Evolutionary conservation across 2,329 filamentous ascomycete genomes (phyloP), one percentile per base, ranked within the genome.

Genomic region (Neurospora sp.): DNA sequence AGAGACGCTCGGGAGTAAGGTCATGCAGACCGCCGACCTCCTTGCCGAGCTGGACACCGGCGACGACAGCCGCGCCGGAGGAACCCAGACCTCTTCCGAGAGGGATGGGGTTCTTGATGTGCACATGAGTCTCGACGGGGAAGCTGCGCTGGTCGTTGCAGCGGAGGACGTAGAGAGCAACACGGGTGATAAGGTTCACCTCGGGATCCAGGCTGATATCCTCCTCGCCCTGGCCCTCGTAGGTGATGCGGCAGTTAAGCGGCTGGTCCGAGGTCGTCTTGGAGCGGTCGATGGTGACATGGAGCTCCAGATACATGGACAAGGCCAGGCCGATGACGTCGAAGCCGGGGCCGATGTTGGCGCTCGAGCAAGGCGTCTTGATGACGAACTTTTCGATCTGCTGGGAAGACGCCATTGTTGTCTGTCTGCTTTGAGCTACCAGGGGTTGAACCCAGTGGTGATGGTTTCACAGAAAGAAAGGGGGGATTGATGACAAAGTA

Each of bases 271-370:
- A 89, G 62, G 82, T 77, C 68, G 78, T 76, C 77, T 83, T 83
- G 76, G 84, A 81, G 71, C 88, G 84, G 80, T 91, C 87, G 77
- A 96, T 85, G 73, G 90, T 93, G 79, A 98, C 91, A 73, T 90
- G 87, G 70, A 98, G 85, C 83, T 97, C 94, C 74, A 99, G 91
- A 83, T 95, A 97, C 80, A 97, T 90, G 74, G 93, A 97, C 75
- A 99, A 86, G 9, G 95, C 95, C 72, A 99, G 90, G 75, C 96
- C 93, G 79, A 98, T 97, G 76, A 97, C 95, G 84, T 99, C 95
- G 85, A 98, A 99, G 71, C 95, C 95, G 67, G 95, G 95, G 75
- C 93, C 95, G 78, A 98, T 97, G 84, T 98, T 98, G 82, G 95
- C 95, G 72, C 94, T 97, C 72, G 95, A 98, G 83, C 93, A 96